These are phyloP conservation scores for Lachnellula willkommii DNA, from an alignment of 2,329 filamentous ascomycete species.

Conservation along the genomic window DNA sequence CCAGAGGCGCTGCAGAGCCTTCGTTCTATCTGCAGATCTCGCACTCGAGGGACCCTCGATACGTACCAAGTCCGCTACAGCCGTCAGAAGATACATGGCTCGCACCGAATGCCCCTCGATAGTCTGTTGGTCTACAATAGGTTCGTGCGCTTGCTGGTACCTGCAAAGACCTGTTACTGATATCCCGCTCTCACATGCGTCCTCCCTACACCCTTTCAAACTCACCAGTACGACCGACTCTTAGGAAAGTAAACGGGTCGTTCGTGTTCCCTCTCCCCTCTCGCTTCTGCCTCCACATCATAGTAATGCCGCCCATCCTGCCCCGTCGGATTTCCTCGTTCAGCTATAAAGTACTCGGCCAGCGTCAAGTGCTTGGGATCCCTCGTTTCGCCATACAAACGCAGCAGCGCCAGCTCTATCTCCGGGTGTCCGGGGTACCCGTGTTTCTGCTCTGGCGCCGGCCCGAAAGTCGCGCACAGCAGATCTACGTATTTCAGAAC, in stretches of 20 bases:
- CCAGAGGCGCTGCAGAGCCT: constrained; percentile 47
- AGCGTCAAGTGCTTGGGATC: constrained; percentile 39
- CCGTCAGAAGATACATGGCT: constrained; percentile 56
- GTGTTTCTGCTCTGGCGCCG: constrained; percentile 42
- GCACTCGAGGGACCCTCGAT: constrained; percentile 25
- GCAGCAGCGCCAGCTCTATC: constrained; percentile 45
- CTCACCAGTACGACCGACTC: constrained; percentile 35
- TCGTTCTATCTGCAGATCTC: constrained; percentile 1
- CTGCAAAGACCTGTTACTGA: constrained; percentile 38
- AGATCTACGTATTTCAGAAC: constrained; percentile 51
- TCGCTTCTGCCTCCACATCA: constrained; percentile 45
- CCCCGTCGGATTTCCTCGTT: constrained; percentile 49
- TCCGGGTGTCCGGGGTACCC: constrained; percentile 58
- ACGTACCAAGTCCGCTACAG: constrained; percentile 49
- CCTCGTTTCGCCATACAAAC: constrained; percentile 39
- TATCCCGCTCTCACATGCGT: not conserved
- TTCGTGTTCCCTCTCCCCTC: constrained; percentile 45
- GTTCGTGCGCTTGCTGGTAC: constrained; percentile 54
- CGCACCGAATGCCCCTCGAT: constrained; percentile 57
- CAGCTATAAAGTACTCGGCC: constrained; percentile 52
- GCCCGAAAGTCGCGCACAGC: constrained; percentile 47
- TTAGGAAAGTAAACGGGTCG: constrained; percentile 44
- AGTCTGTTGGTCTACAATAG: constrained; percentile 47
- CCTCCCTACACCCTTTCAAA: not conserved
- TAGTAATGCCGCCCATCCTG: constrained; percentile 48